Percentiles rank a stretch among this genome's conserved stretches.
Evolutionary conservation across 129 eudicot species (phyloP).

Genomic region (Lactuca saligna): DNA sequence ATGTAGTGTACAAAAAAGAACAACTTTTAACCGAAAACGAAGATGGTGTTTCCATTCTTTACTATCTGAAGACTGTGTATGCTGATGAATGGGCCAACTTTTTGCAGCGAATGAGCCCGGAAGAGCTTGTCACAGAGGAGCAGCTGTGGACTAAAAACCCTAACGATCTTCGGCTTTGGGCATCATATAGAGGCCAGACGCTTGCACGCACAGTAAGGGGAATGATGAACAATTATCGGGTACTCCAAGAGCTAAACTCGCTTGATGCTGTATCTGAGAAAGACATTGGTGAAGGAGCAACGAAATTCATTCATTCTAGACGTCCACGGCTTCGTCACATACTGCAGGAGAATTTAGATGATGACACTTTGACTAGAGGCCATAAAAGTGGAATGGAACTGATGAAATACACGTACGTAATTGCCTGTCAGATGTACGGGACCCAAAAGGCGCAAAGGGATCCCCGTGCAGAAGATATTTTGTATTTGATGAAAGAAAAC

Average conservation of each 20-base stretch:
- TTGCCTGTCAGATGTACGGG: conserved; percentile 96
- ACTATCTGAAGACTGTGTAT: conserved; percentile 84
- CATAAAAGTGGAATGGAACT: conserved; percentile 68
- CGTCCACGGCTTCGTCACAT: no score
- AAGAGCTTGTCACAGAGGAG: conserved; percentile 53
- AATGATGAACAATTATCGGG: conserved; percentile 92
- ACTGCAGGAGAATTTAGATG: no score
- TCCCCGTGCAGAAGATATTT: conserved; percentile 85
- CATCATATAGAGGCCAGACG: conserved; percentile 93
- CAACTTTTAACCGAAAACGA: conserved; percentile 81
- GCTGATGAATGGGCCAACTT: conserved; percentile 89
- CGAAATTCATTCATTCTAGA: no score
- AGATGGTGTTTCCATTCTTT: conserved; percentile 88
- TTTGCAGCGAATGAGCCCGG: conserved; percentile 73
- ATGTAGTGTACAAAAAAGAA: conserved; percentile 75
- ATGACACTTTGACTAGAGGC: conserved; percentile 60
- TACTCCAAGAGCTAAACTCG: conserved; percentile 80
- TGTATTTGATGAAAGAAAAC: conserved; percentile 68
- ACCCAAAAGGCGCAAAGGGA: conserved; percentile 81
- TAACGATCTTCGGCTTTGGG: conserved; percentile 88
- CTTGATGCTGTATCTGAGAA: conserved; percentile 94
- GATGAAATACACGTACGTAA: conserved; percentile 88
- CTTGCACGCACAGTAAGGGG: conserved; percentile 95
- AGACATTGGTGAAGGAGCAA: no score
- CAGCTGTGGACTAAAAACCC: conserved; percentile 57